Percentiles rank a stretch among this genome's conserved stretches.
phyloP scores from a whole-genome alignment of 495 filamentous ascomycete species.

The Apiosordaria backusii region DNA sequence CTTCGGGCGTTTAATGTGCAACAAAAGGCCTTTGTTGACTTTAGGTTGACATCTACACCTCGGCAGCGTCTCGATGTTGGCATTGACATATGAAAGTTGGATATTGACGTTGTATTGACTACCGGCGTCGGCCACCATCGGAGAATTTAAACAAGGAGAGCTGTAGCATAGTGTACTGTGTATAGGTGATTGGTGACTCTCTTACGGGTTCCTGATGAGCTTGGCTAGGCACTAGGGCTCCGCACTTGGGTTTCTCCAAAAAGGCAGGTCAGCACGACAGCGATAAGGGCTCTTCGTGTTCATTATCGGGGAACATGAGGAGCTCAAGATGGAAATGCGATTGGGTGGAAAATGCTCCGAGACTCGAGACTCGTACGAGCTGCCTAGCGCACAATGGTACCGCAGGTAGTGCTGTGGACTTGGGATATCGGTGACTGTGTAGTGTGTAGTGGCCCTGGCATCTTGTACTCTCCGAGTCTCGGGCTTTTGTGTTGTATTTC shows the following conservation, averaged over 20 bases:
- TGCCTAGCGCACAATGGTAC: not conserved
- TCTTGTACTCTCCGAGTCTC: not conserved
- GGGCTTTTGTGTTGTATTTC: not conserved
- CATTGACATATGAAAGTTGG: not conserved
- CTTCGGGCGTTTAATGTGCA: not conserved
- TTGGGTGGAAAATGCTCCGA: not conserved
- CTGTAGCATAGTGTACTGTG: too few relatives aligned
- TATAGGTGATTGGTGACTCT: too few relatives aligned
- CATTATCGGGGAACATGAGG: not conserved
- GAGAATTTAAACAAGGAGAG: not conserved
- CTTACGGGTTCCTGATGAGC: not conserved
- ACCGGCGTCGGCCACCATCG: not conserved
- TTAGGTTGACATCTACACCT: not conserved
- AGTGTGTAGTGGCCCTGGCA: not conserved
- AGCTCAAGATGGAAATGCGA: not conserved
- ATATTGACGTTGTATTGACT: not conserved
- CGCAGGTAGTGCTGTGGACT: not conserved
- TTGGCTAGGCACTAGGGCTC: not conserved
- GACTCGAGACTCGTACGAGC: not conserved
- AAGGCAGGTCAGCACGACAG: not conserved
- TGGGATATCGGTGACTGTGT: not conserved
- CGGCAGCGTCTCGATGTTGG: not conserved
- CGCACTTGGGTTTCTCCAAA: not conserved
- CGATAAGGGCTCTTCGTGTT: not conserved
- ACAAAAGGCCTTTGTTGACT: not conserved